Conservation (phyloP, 164 flowering plant genomes). For the Chimonanthus salicifolius region DNA sequence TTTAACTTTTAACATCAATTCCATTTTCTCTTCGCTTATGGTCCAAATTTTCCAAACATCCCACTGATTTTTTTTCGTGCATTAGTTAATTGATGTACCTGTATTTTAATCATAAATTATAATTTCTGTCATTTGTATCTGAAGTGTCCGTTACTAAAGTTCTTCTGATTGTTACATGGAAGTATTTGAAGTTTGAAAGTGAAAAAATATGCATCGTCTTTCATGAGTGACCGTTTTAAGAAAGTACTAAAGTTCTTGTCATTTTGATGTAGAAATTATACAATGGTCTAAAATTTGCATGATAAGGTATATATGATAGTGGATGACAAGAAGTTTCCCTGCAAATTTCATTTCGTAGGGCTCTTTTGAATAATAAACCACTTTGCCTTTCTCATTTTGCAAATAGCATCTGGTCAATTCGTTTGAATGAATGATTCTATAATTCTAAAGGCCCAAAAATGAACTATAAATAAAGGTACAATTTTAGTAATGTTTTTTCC, state of each 20-base stretch:
- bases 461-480: too few species aligned
- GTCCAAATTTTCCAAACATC: background rate
- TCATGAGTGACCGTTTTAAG: background rate
- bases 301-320: too few species aligned
- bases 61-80: background rate
- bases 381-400: too few species aligned
- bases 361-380: too few species aligned
- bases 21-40: background rate
- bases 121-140: too few species aligned
- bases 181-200: background rate
- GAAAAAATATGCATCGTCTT: background rate
- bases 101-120: background rate
- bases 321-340: too few species aligned
- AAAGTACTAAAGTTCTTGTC: background rate
- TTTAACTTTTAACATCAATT: conserved; percentile 14
- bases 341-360: too few species aligned
- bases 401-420: too few species aligned
- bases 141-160: background rate
- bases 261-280: background rate
- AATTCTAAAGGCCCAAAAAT: too few species aligned
- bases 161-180: background rate
- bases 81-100: background rate
- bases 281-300: background rate
- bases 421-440: too few species aligned
- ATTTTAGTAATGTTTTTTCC: too few species aligned